phyloP scores from a whole-genome alignment of 768 basidiomycete genomes.

The Trametes cinnabarina region DNA sequence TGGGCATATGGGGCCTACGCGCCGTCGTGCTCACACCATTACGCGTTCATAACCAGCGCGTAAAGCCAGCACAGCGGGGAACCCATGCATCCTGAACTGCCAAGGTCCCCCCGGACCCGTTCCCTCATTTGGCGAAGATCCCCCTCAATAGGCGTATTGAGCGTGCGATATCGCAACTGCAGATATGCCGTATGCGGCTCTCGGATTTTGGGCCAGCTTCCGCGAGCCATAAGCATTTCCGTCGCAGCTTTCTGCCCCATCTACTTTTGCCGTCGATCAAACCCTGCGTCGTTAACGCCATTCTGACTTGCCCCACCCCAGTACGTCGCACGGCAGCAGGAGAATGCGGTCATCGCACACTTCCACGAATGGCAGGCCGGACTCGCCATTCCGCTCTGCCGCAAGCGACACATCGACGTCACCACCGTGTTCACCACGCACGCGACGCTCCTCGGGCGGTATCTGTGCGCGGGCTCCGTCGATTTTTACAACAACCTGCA shows the following conservation, averaged over 20 bases:
- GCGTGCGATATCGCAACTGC: not conserved
- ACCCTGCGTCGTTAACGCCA: not conserved
- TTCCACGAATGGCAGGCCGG: slow-evolving; percentile 99
- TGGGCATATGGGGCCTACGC: not conserved
- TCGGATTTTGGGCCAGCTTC: not conserved
- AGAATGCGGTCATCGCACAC: slow-evolving; percentile 90
- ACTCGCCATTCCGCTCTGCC: slow-evolving; percentile 88
- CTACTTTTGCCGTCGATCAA: not conserved
- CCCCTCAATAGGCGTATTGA: not conserved
- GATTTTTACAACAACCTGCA: slow-evolving; percentile 99
- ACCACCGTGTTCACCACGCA: slow-evolving; percentile 99
- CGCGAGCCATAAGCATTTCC: not conserved
- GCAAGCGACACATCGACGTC: slow-evolving; percentile 96
- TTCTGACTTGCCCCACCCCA: slow-evolving; percentile 29
- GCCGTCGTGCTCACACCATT: slow-evolving; percentile 18
- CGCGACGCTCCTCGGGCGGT: slow-evolving; percentile 96
- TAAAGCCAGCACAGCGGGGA: not conserved
- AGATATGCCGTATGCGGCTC: not conserved
- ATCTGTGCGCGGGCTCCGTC: slow-evolving; percentile 96
- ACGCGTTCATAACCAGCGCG: not conserved
- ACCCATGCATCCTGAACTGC: not conserved
- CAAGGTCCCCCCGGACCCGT: slow-evolving; percentile 4
- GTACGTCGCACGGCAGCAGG: slow-evolving; percentile 80
- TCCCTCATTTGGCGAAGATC: not conserved
- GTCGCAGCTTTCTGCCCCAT: too few species aligned